Evolutionary conservation across 202 grass and related monocot genomes (phyloP).

Genomic region (Zizania palustris): DNA sequence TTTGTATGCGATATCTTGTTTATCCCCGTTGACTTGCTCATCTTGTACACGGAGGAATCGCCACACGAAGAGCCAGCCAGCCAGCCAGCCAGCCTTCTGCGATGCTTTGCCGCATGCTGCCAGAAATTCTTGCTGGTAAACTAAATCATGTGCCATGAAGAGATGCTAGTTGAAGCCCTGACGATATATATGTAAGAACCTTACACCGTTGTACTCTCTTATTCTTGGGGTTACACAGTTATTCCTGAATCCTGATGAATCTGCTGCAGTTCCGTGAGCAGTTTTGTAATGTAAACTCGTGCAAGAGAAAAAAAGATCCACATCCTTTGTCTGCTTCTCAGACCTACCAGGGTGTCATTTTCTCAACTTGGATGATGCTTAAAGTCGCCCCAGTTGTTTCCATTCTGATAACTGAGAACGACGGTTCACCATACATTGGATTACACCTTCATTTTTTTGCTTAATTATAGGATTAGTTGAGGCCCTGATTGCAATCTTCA

Average conservation of each 20-base stretch:
- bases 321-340: neutral
- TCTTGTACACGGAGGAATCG: constrained; percentile 33
- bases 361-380: constrained; percentile 43
- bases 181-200: constrained; percentile 38
- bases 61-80: constrained; percentile 24
- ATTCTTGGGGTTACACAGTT: constrained; percentile 13
- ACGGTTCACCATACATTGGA: constrained; percentile 26
- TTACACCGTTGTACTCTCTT: constrained; percentile 43
- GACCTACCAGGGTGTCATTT: constrained; percentile 24
- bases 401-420: constrained; percentile 17
- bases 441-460: neutral
- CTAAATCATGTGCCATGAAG: constrained; percentile 44
- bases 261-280: neutral
- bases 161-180: neutral
- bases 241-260: constrained; percentile 4
- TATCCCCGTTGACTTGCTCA: constrained; percentile 2
- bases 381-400: neutral
- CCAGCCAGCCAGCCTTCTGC: too few relatives aligned
- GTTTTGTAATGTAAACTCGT: constrained; percentile 31
- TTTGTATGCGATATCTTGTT: constrained; percentile 52
- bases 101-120: constrained; percentile 46
- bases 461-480: constrained; percentile 6
- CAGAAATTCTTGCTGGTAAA: constrained; percentile 45
- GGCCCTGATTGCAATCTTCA: neutral
- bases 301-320: constrained; percentile 4